Evolutionary conservation across 2,329 filamentous ascomycete genomes (phyloP).

Genomic region (Aphanocladium album): DNA sequence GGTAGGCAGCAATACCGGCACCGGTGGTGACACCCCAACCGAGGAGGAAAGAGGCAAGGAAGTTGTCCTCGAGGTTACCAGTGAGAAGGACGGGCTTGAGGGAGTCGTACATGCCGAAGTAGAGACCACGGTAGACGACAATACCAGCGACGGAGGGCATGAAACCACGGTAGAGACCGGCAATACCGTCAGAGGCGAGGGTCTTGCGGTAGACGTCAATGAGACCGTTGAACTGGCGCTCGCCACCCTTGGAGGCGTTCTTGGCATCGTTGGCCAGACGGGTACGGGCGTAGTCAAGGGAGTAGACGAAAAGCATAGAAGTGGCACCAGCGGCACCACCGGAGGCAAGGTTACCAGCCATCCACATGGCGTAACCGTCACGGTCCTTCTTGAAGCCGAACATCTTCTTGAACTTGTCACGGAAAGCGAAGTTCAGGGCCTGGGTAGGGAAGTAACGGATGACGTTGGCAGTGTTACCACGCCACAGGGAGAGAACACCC

Average conservation of each 20-base stretch:
- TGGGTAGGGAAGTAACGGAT: slow-evolving; percentile 99
- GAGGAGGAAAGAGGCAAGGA: slow-evolving; percentile 98
- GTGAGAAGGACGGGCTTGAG: slow-evolving; percentile 97
- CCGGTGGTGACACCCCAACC: slow-evolving; percentile 99
- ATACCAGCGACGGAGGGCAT: slow-evolving; percentile 99
- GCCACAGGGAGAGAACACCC: slow-evolving; percentile 94
- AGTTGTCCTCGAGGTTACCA: slow-evolving; percentile 91
- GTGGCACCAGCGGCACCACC: slow-evolving; percentile 99
- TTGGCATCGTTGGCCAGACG: slow-evolving; percentile 99
- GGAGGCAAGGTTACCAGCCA: slow-evolving; percentile 98
- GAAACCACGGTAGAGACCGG: slow-evolving; percentile 99
- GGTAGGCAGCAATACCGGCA: slow-evolving; percentile 99
- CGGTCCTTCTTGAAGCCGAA: slow-evolving; percentile 99
- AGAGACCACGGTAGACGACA: slow-evolving; percentile 99
- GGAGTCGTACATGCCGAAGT: slow-evolving; percentile 99
- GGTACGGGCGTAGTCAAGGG: slow-evolving; percentile 99
- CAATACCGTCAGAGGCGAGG: slow-evolving; percentile 95
- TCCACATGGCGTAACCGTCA: slow-evolving; percentile 98
- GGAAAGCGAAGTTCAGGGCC: slow-evolving; percentile 99
- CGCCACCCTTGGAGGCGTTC: slow-evolving; percentile 93
- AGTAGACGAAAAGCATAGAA: slow-evolving; percentile 99
- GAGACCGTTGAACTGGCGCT: slow-evolving; percentile 99
- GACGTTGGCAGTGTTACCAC: slow-evolving; percentile 99
- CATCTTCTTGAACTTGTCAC: slow-evolving; percentile 99
- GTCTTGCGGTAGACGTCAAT: slow-evolving; percentile 99